Evolutionary conservation across 2,329 filamentous ascomycete species (phyloP), one percentile per base, ranked within the genome.

Genomic region (Amauroascus niger): DNA sequence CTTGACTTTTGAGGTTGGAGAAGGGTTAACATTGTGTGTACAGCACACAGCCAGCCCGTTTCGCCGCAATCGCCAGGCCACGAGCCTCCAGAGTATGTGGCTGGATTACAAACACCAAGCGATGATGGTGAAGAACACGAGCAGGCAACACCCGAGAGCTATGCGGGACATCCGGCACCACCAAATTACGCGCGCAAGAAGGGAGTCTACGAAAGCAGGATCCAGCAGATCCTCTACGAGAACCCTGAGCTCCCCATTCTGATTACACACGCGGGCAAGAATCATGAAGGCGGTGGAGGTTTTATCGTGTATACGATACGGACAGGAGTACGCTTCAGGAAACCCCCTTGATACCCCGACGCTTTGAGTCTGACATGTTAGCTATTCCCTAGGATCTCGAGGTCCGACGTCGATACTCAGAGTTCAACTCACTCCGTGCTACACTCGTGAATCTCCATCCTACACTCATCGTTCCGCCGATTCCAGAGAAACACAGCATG

Each of bases 401-500:
- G 74, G 93, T 98, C 52, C 85, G 91, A 63, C 82, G 93, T 63
- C 81, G 93, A 64, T 98, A 98, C 71, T 98, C 93, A 0, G 93
- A 98, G 69, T 98, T 98, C 65, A 86, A 88, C 33, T 95, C 91
- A 14, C 75, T 98, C 54, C 82, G 93, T 64, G 84, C 89, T 63
- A 91, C 91, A 2, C 79, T 98, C 26, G 89, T 90, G 45, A 86
- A 87, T 62, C 79, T 98, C 58, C 94, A 98, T 67, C 93, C 94
- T 6, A 98, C 93, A 0, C 79, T 98, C 40, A 87, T 98, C 63
- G 87, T 98, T 50, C 94, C 93, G 6, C 93, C 93, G 2, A 98
- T 98, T 64, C 93, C 93, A 20, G 94, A 98, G 73, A 98, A 98
- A 71, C 93, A 98, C 70, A 93, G 89, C 44, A 95, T 98, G 86